Evolutionary conservation across 1,284 basidiomycete species (phyloP).

Genomic region (Malassezia obtusa): DNA sequence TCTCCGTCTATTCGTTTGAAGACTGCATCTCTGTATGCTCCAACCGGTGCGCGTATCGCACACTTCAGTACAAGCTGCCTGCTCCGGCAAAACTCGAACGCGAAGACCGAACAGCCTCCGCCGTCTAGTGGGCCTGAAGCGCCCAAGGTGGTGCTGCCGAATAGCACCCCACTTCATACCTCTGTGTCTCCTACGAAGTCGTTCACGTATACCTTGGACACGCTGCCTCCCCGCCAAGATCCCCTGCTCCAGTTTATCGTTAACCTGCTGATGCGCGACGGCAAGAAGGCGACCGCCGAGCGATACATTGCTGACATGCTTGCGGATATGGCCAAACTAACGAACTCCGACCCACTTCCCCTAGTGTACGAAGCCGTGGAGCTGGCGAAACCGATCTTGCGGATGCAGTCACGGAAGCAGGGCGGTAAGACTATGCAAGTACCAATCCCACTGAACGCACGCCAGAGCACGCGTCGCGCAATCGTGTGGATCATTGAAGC

Average conservation of each 20-base stretch:
- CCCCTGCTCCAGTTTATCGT: conserved; percentile 43
- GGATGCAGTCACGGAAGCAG: conserved; percentile 46
- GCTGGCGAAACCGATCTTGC: conserved; percentile 41
- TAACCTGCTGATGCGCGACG: conserved; percentile 49
- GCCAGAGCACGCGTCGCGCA: conserved; percentile 46
- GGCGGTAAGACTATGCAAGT: conserved; percentile 48
- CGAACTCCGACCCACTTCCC: conserved; percentile 46
- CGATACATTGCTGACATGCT: conserved; percentile 42
- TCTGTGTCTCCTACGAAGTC: background rate
- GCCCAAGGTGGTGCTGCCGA: background rate
- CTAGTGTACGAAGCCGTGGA: conserved; percentile 45
- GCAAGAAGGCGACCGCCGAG: conserved; percentile 48
- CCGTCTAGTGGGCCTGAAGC: background rate
- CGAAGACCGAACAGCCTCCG: background rate
- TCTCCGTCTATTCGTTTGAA: too few species aligned
- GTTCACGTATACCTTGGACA: conserved; percentile 21
- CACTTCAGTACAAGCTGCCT: too few species aligned
- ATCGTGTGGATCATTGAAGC: conserved; percentile 50
- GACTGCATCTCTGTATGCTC: too few species aligned
- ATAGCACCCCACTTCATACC: background rate
- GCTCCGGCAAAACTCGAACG: background rate
- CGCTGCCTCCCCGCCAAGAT: conserved; percentile 34
- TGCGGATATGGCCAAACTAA: conserved; percentile 32
- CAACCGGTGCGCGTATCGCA: too few species aligned
- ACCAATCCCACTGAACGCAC: conserved; percentile 44